phyloP scores from a whole-genome alignment of 2,329 filamentous ascomycete genomes.

The Fusarium bactridioides region DNA sequence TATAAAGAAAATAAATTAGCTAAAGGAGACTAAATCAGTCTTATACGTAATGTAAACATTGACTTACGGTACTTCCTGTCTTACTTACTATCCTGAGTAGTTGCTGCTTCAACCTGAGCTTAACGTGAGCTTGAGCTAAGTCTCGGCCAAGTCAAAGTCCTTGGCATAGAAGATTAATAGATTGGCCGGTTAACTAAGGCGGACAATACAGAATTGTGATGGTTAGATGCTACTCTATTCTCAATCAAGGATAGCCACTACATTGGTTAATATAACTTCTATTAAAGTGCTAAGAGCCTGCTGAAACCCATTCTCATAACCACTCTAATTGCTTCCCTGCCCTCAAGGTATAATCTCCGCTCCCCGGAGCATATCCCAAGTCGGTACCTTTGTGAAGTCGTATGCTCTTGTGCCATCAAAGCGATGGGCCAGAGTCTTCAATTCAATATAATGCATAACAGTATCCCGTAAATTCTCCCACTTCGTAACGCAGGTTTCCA shows the following conservation, averaged over 20 bases:
- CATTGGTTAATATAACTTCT: too few relatives aligned
- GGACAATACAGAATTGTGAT: accelerated
- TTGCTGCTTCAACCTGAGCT: too few relatives aligned
- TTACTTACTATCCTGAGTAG: accelerated
- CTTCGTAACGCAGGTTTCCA: background rate
- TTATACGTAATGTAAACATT: too few relatives aligned
- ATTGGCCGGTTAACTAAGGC: accelerated
- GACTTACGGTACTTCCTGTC: too few relatives aligned
- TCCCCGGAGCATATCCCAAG: background rate
- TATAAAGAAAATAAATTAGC: too few relatives aligned
- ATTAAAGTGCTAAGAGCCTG: too few relatives aligned
- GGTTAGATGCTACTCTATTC: accelerated
- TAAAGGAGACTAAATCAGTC: too few relatives aligned
- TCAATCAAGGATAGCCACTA: too few relatives aligned
- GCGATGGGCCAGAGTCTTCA: background rate
- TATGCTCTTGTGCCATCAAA: background rate
- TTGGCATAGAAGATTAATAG: accelerated
- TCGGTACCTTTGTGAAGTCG: background rate
- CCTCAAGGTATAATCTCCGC: background rate
- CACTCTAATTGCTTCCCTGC: too few relatives aligned
- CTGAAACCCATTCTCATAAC: too few relatives aligned
- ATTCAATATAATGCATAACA: background rate
- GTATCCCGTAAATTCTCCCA: background rate
- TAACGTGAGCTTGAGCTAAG: too few relatives aligned
- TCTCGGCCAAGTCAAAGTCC: too few relatives aligned